Conservation (phyloP, 2,329 filamentous ascomycete species). For the Phaeosphaeriaceae sp. region DNA sequence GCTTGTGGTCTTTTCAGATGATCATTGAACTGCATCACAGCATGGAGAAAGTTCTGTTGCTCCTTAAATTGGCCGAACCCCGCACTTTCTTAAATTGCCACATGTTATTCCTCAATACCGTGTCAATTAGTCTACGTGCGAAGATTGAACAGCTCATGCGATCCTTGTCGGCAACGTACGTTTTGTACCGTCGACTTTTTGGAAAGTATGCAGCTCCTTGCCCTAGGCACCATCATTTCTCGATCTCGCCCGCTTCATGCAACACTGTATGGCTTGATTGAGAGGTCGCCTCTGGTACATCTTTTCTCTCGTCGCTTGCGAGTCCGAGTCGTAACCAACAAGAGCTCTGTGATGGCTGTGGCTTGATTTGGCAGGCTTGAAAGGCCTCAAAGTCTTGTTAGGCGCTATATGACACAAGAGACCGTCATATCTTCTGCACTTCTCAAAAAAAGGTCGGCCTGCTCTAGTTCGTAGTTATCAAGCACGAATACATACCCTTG, state of each 20-base stretch:
- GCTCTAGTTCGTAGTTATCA: not conserved
- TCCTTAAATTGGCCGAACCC: constrained; percentile 3
- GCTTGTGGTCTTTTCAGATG: not conserved
- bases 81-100: constrained; percentile 99
- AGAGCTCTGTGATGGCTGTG: not conserved
- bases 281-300: constrained; percentile 36
- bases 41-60: not conserved
- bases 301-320: constrained; percentile 1
- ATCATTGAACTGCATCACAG: not conserved
- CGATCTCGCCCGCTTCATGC: constrained; percentile 33
- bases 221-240: constrained; percentile 15
- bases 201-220: constrained; percentile 14
- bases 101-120: constrained; percentile 71
- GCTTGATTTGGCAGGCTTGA: not conserved
- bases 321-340: not conserved
- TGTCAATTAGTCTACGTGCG: constrained; percentile 98
- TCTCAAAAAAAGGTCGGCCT: not conserved
- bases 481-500: constrained; percentile 29
- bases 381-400: not conserved
- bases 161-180: constrained; percentile 37
- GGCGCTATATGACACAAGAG: not conserved
- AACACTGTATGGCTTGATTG: constrained; percentile 27
- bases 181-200: constrained; percentile 41
- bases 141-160: constrained; percentile 63
- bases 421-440: too few species aligned